A percentile compares a stretch with the other conserved stretches of the same genome.
phyloP scores from a whole-genome alignment of 2,329 filamentous ascomycete species.

The Sclerotinia borealis region DNA sequence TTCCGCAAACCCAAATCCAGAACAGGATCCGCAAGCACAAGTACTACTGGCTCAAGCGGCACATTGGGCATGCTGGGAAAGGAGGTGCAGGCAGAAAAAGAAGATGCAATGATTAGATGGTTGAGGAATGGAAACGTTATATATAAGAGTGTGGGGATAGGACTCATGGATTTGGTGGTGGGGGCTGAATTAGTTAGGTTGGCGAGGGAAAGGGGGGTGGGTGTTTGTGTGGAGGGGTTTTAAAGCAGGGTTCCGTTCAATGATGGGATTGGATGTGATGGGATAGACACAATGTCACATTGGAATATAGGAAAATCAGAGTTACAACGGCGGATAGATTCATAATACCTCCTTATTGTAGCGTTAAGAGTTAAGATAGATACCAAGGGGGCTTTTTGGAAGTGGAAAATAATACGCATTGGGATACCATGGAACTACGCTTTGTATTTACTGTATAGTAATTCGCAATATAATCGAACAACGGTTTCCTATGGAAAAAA shows the following conservation, averaged over 20 bases:
- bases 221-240: conserved; percentile 48
- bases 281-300: not conserved
- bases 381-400: not conserved
- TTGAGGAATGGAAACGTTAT: conserved; percentile 57
- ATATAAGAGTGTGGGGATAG: conserved; percentile 63
- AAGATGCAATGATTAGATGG: conserved; percentile 50
- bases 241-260: conserved; percentile 25
- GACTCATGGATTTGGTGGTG: conserved; percentile 60
- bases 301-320: not conserved
- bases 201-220: conserved; percentile 49
- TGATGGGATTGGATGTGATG: not conserved
- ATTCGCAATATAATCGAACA: too few relatives aligned
- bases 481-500: too few relatives aligned
- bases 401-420: not conserved
- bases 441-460: too few relatives aligned
- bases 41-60: conserved; percentile 13
- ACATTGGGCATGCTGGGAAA: conserved; percentile 15
- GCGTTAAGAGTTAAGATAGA: not conserved
- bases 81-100: conserved; percentile 32
- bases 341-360: too few relatives aligned
- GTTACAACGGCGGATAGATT: not conserved
- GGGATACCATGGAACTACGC: not conserved
- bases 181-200: conserved; percentile 52
- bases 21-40: conserved; percentile 13
- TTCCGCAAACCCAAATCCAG: conserved; percentile 13